Conservation (phyloP, 768 basidiomycete genomes). For the Mycena maculata region DNA sequence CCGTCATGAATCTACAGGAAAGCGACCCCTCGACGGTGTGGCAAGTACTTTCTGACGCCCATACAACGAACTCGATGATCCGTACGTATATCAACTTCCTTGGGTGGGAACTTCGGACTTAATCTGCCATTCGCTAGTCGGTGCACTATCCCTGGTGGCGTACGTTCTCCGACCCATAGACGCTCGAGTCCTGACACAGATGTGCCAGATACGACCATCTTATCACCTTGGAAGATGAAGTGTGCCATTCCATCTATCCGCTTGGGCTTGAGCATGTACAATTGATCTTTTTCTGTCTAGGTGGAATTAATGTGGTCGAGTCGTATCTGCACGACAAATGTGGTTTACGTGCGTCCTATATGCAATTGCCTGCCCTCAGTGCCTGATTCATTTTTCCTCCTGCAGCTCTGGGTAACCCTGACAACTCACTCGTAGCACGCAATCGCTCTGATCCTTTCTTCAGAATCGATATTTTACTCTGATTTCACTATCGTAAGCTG, state of each 20-base stretch:
- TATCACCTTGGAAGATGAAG: conserved; percentile 24
- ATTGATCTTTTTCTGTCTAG: neutral
- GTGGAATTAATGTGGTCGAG: conserved; percentile 32
- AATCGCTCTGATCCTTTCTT: neutral
- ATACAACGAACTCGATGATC: conserved; percentile 29
- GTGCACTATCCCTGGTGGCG: conserved; percentile 23
- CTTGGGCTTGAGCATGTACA: neutral
- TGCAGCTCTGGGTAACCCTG: conserved; percentile 12
- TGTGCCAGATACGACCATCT: conserved; percentile 29
- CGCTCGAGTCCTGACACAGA: neutral
- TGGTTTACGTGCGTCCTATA: conserved; percentile 20
- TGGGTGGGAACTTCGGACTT: neutral
- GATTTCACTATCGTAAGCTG: conserved; percentile 16
- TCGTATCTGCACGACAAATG: conserved; percentile 12
- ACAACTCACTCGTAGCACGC: neutral
- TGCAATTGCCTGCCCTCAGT: too few species aligned
- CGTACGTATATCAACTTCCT: conserved; percentile 8
- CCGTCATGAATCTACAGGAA: neutral
- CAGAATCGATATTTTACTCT: conserved; percentile 34
- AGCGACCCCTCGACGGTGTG: conserved; percentile 1
- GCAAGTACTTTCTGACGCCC: conserved; percentile 24
- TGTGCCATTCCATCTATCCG: neutral
- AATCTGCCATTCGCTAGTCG: conserved; percentile 20
- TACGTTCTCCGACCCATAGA: conserved; percentile 6
- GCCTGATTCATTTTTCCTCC: neutral